Evolutionary conservation across 2,329 filamentous ascomycete genomes (phyloP), one percentile per base, ranked within the genome.

Genomic region (Colletotrichum somersetense): DNA sequence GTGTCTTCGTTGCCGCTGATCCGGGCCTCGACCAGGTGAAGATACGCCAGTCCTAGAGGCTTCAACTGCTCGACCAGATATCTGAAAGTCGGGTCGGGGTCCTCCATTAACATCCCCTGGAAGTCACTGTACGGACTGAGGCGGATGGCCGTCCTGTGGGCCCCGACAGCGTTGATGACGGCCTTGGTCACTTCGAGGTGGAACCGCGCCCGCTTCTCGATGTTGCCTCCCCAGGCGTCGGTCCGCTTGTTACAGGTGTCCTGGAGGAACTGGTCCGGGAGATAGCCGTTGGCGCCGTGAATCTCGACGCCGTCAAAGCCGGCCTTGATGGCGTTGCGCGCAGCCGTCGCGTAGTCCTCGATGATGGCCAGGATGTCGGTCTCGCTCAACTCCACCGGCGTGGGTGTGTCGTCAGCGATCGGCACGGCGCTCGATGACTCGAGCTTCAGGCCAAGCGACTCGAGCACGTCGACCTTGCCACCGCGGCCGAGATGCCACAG

Each of bases 281-380:
- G 81, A 74, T 91, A 92, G 0, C 89, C 88, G 73, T 91, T 89
- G 3, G 88, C 87, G 4, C 79, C 85, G 75, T 86, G 83, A 23
- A 84, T 79, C 76, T 94, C 91, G 67, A 95, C 89, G 11, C 89
- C 91, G 77, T 96, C 93, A 55, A 91, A 91, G 0, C 93, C 93
- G 23, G 86, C 85, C 18, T 89, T 79, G 4, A 93, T 78, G 0
- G 92, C 87, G 38, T 89, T 85, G 72, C 85, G 85, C 0, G 87
- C 84, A 1, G 88, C 86, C 0, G 83, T 85, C 1, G 85, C 87
- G 79, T 87, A 94, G 0, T 89, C 89, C 0, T 78, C 79, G 80
- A 94, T 92, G 73, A 91, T 85, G 3, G 86, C 79, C 75, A 88
- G 83, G 67, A 95, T 95, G 23, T 94, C 92, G 1, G 87, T 82